Evolutionary conservation across 495 filamentous ascomycete genomes (phyloP).

Genomic region (Tuber indicum): DNA sequence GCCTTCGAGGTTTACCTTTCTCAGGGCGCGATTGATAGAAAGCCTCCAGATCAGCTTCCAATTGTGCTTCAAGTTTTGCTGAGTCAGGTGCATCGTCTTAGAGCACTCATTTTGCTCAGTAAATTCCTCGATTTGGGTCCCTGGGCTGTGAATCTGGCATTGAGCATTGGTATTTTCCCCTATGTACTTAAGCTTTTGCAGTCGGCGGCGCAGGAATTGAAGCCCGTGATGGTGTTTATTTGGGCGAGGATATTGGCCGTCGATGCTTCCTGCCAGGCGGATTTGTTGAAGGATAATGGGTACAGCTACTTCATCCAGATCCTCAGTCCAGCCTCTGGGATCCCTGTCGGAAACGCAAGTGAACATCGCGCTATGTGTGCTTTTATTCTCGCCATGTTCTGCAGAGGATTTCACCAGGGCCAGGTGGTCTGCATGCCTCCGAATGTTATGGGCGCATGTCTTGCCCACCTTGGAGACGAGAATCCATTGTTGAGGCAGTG

Average conservation of each 20-base stretch:
- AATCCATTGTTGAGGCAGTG: constrained; percentile 89
- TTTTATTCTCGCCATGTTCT: constrained; percentile 94
- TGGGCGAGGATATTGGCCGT: constrained; percentile 97
- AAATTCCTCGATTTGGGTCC: constrained; percentile 92
- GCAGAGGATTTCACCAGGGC: constrained; percentile 83
- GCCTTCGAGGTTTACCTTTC: constrained; percentile 96
- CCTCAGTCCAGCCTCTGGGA: constrained; percentile 70
- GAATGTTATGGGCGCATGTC: constrained; percentile 76
- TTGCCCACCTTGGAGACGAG: constrained; percentile 75
- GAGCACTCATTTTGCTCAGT: constrained; percentile 85
- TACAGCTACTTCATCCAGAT: constrained; percentile 94
- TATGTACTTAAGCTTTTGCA: constrained; percentile 95
- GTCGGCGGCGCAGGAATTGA: constrained; percentile 87
- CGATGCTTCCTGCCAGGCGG: constrained; percentile 82
- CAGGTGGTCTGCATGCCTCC: constrained; percentile 80
- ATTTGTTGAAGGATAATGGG: constrained; percentile 91
- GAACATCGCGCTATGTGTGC: constrained; percentile 99
- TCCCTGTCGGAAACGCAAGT: constrained; percentile 73
- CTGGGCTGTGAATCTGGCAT: constrained; percentile 92
- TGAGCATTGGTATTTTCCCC: constrained; percentile 97
- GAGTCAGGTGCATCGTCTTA: constrained; percentile 88
- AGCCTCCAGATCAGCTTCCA: constrained; percentile 85
- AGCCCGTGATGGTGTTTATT: constrained; percentile 99
- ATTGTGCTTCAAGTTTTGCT: constrained; percentile 94
- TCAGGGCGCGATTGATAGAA: constrained; percentile 75